Conservation (phyloP, 148 eudicot species). For the Camellia granthamiana region DNA sequence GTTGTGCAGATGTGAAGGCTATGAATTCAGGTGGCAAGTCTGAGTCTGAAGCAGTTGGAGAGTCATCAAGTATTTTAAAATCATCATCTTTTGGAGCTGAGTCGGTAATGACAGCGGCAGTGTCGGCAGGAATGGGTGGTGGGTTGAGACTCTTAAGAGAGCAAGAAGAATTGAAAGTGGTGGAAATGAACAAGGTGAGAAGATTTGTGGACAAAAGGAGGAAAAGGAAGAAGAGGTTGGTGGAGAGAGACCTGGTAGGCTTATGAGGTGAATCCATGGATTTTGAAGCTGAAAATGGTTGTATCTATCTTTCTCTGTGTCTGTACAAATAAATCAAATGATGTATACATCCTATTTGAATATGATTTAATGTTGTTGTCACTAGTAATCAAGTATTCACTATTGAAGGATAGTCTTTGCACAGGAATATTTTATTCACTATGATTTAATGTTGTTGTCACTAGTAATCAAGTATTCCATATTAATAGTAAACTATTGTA, state of each 20-base stretch:
- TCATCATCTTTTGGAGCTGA: neutral
- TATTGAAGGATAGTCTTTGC: neutral
- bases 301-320: neutral
- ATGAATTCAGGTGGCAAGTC: conserved; percentile 13
- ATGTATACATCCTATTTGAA: neutral
- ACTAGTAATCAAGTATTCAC: neutral
- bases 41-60: conserved; percentile 10
- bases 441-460: too few species aligned
- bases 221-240: conserved; percentile 33
- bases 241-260: conserved; percentile 11
- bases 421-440: neutral
- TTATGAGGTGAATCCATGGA: conserved; percentile 25
- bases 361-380: neutral
- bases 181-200: conserved; percentile 39
- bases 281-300: neutral
- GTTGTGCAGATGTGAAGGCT: conserved; percentile 37
- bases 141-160: conserved; percentile 5
- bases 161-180: conserved; percentile 34
- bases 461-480: too few species aligned
- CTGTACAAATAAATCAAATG: neutral
- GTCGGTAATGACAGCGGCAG: neutral
- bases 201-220: conserved; percentile 43
- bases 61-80: neutral
- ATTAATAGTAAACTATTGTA: neutral
- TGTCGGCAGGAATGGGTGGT: neutral